Base-by-base conservation (phyloP, 352 stramenopile species). In the Paralagenidium karlingii region DNA sequence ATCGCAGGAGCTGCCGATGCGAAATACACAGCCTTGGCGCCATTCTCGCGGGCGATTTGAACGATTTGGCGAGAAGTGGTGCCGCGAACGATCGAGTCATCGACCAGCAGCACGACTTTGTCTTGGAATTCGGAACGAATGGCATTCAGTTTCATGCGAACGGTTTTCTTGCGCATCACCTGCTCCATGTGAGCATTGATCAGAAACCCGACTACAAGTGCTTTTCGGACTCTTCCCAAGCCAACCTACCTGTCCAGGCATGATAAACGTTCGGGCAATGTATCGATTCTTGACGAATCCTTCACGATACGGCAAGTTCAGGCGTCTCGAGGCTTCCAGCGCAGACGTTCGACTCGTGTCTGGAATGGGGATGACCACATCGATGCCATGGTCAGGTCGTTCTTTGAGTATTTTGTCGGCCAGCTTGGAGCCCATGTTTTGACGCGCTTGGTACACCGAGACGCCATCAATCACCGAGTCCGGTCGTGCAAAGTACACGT, bases 201-300 rank as follows among this genome's bases (percentile, higher is more conserved):
- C 9, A 9, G 15, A 39, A 39, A 9, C 16, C 13, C 9, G 9
- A 13, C 9, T 39, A n/a, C 9, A 12, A 9, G 16, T 20, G 13
- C 34, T 39, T 29, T 13, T n/a, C n/a, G n/a, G n/a, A n/a, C n/a
- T n/a, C n/a, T n/a, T n/a, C n/a, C n/a, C n/a, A n/a, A n/a, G n/a
- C 9, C 11, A 34, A 40, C 22, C 77, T 18, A 68, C 68, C 61
- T 99, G 95, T 38, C 95, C 95, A 15, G 96, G 96, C 96, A 99
- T 99, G 67, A 99, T 99, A 67, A 99, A 99, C 7, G 96, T 99
- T 37, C 90, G 76, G 25, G 92, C 93, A 55, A 99, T 98, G 69
- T 99, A 99, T 20, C 95, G 79, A 71, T 99, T 99, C 76, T 99
- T 99, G 46, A 98, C 97, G 52, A 98, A 98, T 3, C 95, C 95